Conservation (phyloP, 176 grass and related monocot genomes). For the Raddia guianensis region DNA sequence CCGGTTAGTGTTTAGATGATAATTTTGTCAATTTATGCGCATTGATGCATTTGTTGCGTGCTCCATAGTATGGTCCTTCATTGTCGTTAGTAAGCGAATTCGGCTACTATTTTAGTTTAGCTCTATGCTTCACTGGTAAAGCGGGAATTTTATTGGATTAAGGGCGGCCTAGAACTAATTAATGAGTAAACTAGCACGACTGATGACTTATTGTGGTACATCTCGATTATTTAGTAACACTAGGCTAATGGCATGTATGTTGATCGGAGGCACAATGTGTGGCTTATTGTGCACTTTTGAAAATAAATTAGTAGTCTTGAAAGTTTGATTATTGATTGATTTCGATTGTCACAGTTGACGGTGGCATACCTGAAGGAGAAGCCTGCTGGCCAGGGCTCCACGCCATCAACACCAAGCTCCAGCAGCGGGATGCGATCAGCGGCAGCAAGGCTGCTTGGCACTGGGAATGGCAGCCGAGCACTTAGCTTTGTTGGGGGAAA, state of each 20-base stretch:
- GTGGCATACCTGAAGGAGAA: slow-evolving; percentile 92
- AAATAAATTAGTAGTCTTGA: background rate
- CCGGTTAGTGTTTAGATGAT: background rate
- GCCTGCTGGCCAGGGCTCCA: slow-evolving; percentile 61
- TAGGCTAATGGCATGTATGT: background rate
- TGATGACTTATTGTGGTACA: background rate
- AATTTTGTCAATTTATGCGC: background rate
- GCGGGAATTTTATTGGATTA: background rate
- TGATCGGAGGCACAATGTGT: background rate
- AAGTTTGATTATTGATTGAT: slow-evolving; percentile 7
- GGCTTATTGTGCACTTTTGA: background rate
- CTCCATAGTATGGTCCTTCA: background rate
- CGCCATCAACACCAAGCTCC: slow-evolving; percentile 69
- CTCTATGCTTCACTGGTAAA: background rate
- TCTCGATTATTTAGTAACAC: background rate
- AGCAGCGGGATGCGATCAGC: slow-evolving; percentile 83
- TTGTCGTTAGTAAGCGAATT: background rate
- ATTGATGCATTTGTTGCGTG: background rate
- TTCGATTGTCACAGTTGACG: slow-evolving; percentile 61
- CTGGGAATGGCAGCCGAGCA: slow-evolving; percentile 71
- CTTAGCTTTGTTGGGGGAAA: slow-evolving; percentile 88
- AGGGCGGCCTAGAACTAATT: background rate
- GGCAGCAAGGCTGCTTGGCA: slow-evolving; percentile 85
- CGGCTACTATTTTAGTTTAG: background rate
- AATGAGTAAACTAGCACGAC: background rate